Evolutionary conservation across 495 filamentous ascomycete genomes (phyloP), one percentile per base, ranked within the genome.

Genomic region (Neurospora tetraspora): DNA sequence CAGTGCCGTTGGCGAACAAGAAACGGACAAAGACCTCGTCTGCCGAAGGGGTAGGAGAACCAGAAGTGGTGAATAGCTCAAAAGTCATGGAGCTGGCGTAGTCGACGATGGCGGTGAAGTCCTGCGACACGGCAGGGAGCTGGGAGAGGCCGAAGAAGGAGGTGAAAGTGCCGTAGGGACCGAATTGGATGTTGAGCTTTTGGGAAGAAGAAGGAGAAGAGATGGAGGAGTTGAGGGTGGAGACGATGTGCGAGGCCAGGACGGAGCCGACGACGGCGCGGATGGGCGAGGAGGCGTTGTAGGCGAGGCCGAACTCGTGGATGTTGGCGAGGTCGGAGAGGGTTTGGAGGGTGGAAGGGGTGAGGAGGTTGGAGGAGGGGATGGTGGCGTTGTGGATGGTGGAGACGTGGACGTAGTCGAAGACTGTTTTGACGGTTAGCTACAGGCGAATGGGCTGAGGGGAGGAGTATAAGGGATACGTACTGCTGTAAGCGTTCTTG

Each of bases 351-450:
- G 88, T 83, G 0, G 82, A 80, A 31, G 77, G 18, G 27, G 82
- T 86, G 38, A 93, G 80, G 34, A 86, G 81, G n/a, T 86, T 73
- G 18, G 72, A 71, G 9, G 77, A 72, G 20, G 85, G 80, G 72
- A 94, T 87, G 36, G 85, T 87, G 42, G 81, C 69, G 81, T 96
- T 96, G 82, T 96, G 91, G 78, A 91, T 86, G 34, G 79, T 79
- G 68, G 90, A 89, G 61, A 94, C 93, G 73, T 95, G 89, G 78
- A 95, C 80, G 72, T 89, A 89, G 77, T 97, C 92, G 74, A 85
- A 93, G 78, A 96, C 89, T 47, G 81, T 42, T 36, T 73, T 36
- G 84, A 83, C 10, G 87, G 86, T 71, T 68, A 27, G 71, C 11
- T 27, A 23, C 1, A 23, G 14, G 3, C 20, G 27, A 8, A 36